Conservation (phyloP, 345 rosid genomes). For the Raphanus sativus region DNA sequence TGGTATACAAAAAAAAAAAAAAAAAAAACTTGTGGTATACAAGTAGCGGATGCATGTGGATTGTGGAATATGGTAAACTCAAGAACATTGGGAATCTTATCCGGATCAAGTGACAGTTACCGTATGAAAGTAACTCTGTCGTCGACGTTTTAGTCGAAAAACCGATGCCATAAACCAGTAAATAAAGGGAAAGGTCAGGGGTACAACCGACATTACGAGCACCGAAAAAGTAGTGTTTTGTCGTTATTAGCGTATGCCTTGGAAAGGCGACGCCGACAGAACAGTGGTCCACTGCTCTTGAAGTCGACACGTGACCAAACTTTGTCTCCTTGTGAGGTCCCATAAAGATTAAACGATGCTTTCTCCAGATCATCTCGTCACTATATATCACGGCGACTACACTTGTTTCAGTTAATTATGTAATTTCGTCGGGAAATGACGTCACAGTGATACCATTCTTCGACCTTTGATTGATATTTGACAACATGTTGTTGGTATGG, state of each 20-base stretch:
- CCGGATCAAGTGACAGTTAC: conserved; percentile 29
- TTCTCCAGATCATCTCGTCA: conserved; percentile 27
- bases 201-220: not conserved
- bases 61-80: not conserved
- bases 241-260: conserved; percentile 37
- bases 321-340: conserved; percentile 33
- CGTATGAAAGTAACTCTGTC: conserved; percentile 33
- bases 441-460: conserved; percentile 25
- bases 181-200: not conserved
- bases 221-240: conserved; percentile 57
- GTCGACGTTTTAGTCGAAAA: conserved; percentile 5
- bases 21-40: conserved; percentile 21
- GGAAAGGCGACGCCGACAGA: conserved; percentile 49
- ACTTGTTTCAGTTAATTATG: not conserved
- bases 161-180: conserved; percentile 18
- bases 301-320: conserved; percentile 41
- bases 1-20: conserved; percentile 27
- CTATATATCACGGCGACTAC: not conserved
- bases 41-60: not conserved
- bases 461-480: not conserved
- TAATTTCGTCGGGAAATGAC: conserved; percentile 22
- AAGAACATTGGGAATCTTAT: conserved; percentile 28
- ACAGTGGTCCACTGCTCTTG: conserved; percentile 43
- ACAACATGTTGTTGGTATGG: conserved; percentile 2
- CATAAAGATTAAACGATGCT: not conserved